These are phyloP conservation scores for Kwoniella europaea DNA, from an alignment of 768 basidiomycete species.

Conservation along the genomic window DNA sequence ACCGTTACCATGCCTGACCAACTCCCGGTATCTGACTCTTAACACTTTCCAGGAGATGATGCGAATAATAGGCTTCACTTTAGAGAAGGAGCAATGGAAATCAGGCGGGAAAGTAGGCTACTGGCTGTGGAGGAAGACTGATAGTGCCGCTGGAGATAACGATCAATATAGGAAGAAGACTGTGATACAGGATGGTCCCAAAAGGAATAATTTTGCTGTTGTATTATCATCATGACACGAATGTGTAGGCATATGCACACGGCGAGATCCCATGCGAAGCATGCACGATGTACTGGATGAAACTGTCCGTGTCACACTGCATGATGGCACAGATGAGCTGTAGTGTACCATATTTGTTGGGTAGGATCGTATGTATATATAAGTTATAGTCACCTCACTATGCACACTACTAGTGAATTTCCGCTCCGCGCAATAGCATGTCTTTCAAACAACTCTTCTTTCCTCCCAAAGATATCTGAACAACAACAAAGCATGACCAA, in stretches of 20 bases:
- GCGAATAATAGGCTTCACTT: slow-evolving; percentile 67
- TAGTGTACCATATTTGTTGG: too few species aligned
- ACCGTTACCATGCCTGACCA: slow-evolving; percentile 79
- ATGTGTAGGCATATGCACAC: background rate
- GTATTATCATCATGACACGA: slow-evolving; percentile 1
- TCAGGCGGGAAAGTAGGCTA: slow-evolving; percentile 82
- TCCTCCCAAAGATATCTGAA: too few species aligned
- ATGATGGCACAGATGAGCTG: too few species aligned
- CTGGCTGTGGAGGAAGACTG: slow-evolving; percentile 67
- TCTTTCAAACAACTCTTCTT: too few species aligned
- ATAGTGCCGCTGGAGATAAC: background rate
- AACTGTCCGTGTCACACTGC: too few species aligned
- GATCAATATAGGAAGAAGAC: slow-evolving; percentile 64
- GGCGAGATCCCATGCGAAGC: too few species aligned
- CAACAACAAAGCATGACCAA: background rate
- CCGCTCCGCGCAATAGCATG: too few species aligned
- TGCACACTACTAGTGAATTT: too few species aligned
- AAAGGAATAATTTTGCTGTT: slow-evolving; percentile 76
- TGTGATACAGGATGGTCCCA: slow-evolving; percentile 66
- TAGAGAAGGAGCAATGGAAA: slow-evolving; percentile 69
- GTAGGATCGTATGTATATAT: too few species aligned
- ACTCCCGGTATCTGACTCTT: slow-evolving; percentile 79
- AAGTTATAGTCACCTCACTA: too few species aligned
- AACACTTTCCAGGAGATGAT: slow-evolving; percentile 62
- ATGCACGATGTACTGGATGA: too few species aligned